A percentile compares a stretch with the other conserved stretches of the same genome.
Conservation (phyloP, 2,329 filamentous ascomycete genomes). For the Ophiocordyceps australis region DNA sequence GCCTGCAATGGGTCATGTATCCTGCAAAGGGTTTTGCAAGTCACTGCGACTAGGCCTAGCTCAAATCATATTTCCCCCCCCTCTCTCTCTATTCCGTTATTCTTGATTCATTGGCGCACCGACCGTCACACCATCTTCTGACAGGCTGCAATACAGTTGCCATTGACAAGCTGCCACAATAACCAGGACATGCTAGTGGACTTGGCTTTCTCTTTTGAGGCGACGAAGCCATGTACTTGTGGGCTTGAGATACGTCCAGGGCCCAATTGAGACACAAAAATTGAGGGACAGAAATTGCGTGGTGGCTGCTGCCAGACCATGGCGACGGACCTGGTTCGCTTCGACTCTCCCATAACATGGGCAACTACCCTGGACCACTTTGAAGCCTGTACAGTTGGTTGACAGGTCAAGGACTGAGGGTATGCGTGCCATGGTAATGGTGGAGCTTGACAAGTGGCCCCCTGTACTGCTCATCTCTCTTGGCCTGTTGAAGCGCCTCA, state of each 20-base stretch:
- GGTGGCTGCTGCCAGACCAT: no score
- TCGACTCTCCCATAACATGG: conserved; percentile 1
- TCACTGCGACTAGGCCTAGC: neutral
- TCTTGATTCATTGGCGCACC: conserved; percentile 6
- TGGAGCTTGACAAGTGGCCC: conserved; percentile 4
- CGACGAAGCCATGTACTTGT: no score
- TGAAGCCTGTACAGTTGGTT: neutral
- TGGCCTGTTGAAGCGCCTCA: conserved; percentile 4
- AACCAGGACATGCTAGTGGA: no score
- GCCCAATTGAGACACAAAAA: no score
- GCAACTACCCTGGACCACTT: neutral
- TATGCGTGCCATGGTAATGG: conserved; percentile 5
- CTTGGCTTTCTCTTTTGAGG: no score
- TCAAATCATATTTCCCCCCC: conserved; percentile 7
- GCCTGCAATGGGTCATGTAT: no score
- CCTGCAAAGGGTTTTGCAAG: no score
- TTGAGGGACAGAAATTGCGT: no score
- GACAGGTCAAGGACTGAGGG: conserved; percentile 3
- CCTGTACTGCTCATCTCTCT: conserved; percentile 5
- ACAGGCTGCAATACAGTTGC: no score
- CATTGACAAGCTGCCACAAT: no score
- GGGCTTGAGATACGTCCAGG: no score
- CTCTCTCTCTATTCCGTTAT: neutral
- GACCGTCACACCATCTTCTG: no score
- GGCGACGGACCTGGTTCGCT: conserved; percentile 5